phyloP scores from a whole-genome alignment of 2,329 filamentous ascomycete species.

The Pestalotiopsis sp. region DNA sequence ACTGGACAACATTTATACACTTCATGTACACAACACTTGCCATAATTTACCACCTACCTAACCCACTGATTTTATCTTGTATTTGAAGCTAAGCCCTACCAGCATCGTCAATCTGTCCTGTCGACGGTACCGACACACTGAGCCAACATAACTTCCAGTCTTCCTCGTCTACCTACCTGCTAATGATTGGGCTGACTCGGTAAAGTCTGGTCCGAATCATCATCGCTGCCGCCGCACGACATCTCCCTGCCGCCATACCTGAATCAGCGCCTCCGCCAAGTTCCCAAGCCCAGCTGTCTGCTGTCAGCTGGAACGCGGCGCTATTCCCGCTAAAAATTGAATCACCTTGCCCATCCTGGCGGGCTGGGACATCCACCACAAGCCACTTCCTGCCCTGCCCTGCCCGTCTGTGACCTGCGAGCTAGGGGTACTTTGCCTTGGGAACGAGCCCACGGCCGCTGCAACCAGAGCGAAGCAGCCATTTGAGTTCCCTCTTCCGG shows the following conservation, averaged over 20 bases:
- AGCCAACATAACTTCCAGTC: background rate
- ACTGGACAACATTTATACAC: too few relatives aligned
- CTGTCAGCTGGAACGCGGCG: background rate
- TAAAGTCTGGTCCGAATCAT: background rate
- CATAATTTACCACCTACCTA: background rate
- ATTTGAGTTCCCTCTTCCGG: slow-evolving; percentile 10
- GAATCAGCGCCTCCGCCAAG: background rate
- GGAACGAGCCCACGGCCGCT: background rate
- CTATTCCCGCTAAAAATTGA: slow-evolving; percentile 7
- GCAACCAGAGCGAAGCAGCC: background rate
- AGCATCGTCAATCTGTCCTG: too few relatives aligned
- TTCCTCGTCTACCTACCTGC: background rate
- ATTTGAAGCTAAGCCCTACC: too few relatives aligned
- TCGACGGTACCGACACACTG: background rate
- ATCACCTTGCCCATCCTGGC: background rate
- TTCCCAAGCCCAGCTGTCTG: background rate
- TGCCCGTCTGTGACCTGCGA: background rate
- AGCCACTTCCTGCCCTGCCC: background rate
- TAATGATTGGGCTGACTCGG: background rate
- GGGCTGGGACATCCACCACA: background rate
- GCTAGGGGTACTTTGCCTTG: too few relatives aligned
- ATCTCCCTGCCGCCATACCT: background rate
- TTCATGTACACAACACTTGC: background rate
- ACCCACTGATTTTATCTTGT: background rate
- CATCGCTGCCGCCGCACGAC: background rate